These are phyloP conservation scores for Prunus mongolica DNA, from an alignment of 306 rosid genomes.

Conservation along the genomic window DNA sequence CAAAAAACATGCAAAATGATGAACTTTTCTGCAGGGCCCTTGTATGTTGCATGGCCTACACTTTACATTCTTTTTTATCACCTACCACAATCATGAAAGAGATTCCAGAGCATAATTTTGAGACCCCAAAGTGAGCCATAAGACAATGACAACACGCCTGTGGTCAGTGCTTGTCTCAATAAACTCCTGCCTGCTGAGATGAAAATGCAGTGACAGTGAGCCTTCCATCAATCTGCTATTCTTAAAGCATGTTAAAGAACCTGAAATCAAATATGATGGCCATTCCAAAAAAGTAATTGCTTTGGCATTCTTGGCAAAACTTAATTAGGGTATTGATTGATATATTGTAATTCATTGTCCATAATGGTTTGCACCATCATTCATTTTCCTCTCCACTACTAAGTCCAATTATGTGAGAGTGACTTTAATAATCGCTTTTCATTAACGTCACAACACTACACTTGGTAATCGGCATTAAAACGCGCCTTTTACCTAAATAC, in stretches of 20 bases:
- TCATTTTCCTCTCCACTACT: not conserved
- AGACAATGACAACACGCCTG: slow-evolving; percentile 52
- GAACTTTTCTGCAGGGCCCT: slow-evolving; percentile 26
- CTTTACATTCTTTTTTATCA: slow-evolving; percentile 36
- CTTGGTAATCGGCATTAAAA: not conserved
- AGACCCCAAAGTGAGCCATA: slow-evolving; percentile 35
- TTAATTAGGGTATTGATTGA: not conserved
- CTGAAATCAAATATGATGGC: not conserved
- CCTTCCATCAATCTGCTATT: not conserved
- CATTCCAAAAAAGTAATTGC: not conserved
- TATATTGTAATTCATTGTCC: not conserved
- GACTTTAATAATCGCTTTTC: not conserved
- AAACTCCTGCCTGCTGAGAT: not conserved
- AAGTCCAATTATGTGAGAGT: no score
- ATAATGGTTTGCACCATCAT: not conserved
- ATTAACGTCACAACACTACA: not conserved
- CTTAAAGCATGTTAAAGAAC: not conserved
- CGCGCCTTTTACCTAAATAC: no score
- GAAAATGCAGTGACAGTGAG: not conserved
- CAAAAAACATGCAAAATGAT: not conserved
- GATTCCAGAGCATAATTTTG: slow-evolving; percentile 38
- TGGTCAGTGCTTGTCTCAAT: not conserved
- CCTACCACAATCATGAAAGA: slow-evolving; percentile 52
- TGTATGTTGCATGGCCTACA: slow-evolving; percentile 35
- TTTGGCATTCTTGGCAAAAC: not conserved